Percentiles rank a stretch among this genome's conserved stretches.
Evolutionary conservation across 2,329 filamentous ascomycete genomes (phyloP).

Genomic region (Cladobotryum mycophilum): DNA sequence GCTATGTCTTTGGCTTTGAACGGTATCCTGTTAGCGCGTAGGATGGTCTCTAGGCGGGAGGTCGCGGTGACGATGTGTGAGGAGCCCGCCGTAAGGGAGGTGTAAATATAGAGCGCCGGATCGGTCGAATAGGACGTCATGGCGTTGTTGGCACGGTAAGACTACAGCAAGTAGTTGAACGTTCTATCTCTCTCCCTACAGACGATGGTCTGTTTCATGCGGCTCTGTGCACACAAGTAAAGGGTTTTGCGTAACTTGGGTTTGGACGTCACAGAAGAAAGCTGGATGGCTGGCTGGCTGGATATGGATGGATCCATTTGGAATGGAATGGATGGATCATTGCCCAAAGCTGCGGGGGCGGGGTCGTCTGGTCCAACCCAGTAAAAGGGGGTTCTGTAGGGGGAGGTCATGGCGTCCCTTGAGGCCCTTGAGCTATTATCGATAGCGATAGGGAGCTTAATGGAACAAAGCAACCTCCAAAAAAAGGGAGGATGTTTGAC

Average conservation of each 20-base stretch:
- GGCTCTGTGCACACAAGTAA: too few species aligned
- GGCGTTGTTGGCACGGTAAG: slow-evolving; percentile 4
- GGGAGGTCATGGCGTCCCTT: too few species aligned
- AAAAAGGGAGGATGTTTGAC: too few species aligned
- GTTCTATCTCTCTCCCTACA: too few species aligned
- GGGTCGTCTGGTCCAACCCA: not conserved
- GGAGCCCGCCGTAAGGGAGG: slow-evolving; percentile 89
- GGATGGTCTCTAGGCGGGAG: slow-evolving; percentile 89
- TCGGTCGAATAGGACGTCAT: slow-evolving; percentile 50
- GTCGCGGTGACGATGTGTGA: slow-evolving; percentile 96
- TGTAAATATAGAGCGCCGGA: slow-evolving; percentile 85
- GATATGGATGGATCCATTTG: not conserved
- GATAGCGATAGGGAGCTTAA: too few species aligned
- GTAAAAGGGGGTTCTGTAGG: too few species aligned
- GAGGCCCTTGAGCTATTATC: too few species aligned
- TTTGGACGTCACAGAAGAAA: too few species aligned
- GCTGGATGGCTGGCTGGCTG: not conserved
- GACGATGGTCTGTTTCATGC: too few species aligned
- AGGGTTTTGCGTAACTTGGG: too few species aligned
- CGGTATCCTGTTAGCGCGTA: slow-evolving; percentile 88
- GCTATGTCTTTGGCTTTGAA: slow-evolving; percentile 91
- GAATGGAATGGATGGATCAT: not conserved
- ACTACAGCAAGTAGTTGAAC: too few species aligned
- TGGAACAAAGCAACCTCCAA: too few species aligned
- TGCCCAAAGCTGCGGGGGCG: not conserved